Evolutionary conservation across 345 rosid genomes (phyloP), one percentile per base, ranked within the genome.

Genomic region (Fremontodendron californicum): DNA sequence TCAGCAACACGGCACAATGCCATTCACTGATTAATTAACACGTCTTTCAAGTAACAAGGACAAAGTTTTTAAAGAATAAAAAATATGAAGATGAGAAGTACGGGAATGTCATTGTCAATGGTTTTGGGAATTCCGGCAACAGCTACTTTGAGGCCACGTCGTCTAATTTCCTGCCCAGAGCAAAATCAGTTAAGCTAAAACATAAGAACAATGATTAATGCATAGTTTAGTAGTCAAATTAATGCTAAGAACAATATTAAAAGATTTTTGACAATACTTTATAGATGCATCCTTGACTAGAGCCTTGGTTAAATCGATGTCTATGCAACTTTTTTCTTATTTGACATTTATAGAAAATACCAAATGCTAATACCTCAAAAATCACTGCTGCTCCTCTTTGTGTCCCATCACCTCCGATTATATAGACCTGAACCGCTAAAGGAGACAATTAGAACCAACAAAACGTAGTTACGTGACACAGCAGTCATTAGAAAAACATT

Each of bases 41-140:
- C 21, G 35, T 45, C 12, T 21, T 42, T 31, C 33, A 37, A 73
- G 68, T 49, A 37, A 51, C 43, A 74, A 48, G 9, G 74, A 71
- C 33, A 27, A 13, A 29, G 52, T 40, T 29, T 55, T 6, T 67
- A 66, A 51, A 62, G 18, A 78, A 73, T 82, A 79, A 45, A 48
- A 57, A 29, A 58, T 18, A 13, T 37, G 61, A 10, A 40, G 55
- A 78, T 69, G 66, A 73, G 12, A 76, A 83, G 67, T 90, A 94
- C 98, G 64, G 94, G 94, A 82, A 94, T 92, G 82, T 94, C 98
- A 58, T 94, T 94, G 81, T 94, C 98, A 79, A 92, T 92, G 80
- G 98, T 94, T 81, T 94, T 89, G 18, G 98, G 98, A 77, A 94
- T 89, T 78, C 98, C 98, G 27, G 87, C 97, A 71, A 94, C 91